These are phyloP conservation scores for Ramaria sp. DNA, from an alignment of 768 basidiomycete genomes.

Conservation along the genomic window DNA sequence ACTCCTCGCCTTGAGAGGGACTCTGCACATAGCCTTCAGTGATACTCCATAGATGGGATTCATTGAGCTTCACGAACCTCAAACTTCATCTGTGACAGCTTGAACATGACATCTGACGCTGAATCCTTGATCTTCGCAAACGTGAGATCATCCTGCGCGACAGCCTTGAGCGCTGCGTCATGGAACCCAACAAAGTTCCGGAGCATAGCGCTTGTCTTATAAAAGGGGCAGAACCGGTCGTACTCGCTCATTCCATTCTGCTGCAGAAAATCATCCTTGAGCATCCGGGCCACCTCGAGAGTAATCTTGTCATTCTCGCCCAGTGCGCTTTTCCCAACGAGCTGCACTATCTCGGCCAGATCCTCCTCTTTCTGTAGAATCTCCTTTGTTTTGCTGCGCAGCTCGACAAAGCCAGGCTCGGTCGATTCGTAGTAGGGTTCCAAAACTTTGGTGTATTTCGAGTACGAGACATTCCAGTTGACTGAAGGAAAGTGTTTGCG, in stretches of 20 bases:
- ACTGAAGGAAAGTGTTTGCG: slow-evolving; percentile 99
- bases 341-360: slow-evolving; percentile 95
- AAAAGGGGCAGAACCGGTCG: slow-evolving; percentile 96
- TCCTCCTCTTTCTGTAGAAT: slow-evolving; percentile 98
- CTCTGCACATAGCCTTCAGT: slow-evolving; percentile 37
- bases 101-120: slow-evolving; percentile 83
- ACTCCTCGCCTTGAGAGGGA: slow-evolving; percentile 83
- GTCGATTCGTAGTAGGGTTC: slow-evolving; percentile 87
- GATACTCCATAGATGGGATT: background rate
- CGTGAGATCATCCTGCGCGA: slow-evolving; percentile 72
- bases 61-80: slow-evolving; percentile 46
- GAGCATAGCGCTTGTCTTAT: slow-evolving; percentile 96
- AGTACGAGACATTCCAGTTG: slow-evolving; percentile 99
- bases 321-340: slow-evolving; percentile 97
- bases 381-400: slow-evolving; percentile 88
- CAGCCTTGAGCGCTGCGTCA: slow-evolving; percentile 79
- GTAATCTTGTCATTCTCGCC: slow-evolving; percentile 98
- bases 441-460: slow-evolving; percentile 92
- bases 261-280: slow-evolving; percentile 95
- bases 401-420: slow-evolving; percentile 90
- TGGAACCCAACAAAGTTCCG: slow-evolving; percentile 92
- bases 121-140: slow-evolving; percentile 83
- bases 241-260: slow-evolving; percentile 99
- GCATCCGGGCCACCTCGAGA: slow-evolving; percentile 91
- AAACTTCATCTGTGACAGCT: slow-evolving; percentile 99